These are phyloP conservation scores for Pilobolus umbonatus DNA, from an alignment of 192 early-diverging fungal genomes.

Conservation along the genomic window DNA sequence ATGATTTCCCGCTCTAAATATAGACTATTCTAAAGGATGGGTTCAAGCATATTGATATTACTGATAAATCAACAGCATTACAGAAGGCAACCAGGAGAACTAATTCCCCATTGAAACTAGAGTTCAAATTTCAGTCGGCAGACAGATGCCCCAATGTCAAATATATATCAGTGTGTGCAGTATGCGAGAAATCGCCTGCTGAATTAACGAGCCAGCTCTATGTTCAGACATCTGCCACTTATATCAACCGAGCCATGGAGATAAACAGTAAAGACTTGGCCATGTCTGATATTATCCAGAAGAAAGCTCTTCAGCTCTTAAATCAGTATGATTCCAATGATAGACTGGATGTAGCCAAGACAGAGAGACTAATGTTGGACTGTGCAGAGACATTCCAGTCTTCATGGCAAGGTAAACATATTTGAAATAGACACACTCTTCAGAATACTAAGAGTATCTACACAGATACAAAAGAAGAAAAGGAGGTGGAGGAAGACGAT, in stretches of 20 bases:
- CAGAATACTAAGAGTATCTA: neutral
- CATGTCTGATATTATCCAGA: neutral
- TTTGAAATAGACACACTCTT: neutral
- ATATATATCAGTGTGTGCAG: conserved; percentile 6
- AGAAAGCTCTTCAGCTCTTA: neutral
- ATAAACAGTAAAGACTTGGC: neutral
- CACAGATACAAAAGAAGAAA: neutral
- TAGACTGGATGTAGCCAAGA: neutral
- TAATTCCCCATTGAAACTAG: neutral
- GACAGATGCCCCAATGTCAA: neutral
- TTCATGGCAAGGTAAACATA: conserved; percentile 7
- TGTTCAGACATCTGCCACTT: neutral
- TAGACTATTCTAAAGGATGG: conserved; percentile 1
- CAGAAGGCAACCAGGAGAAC: neutral
- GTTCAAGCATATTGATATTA: conserved; percentile 16
- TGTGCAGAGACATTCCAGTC: conserved; percentile 8
- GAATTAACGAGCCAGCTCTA: conserved; percentile 3
- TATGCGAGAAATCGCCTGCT: conserved; percentile 1
- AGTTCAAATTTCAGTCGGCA: neutral
- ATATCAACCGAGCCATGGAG: conserved; percentile 1
- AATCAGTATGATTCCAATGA: conserved; percentile 1
- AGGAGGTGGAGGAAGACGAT: neutral
- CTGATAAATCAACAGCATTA: neutral
- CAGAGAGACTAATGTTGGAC: neutral
- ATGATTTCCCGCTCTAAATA: neutral